These are phyloP conservation scores for Endoconidiophora polonica DNA, from an alignment of 2,329 filamentous ascomycete genomes.

Conservation along the genomic window DNA sequence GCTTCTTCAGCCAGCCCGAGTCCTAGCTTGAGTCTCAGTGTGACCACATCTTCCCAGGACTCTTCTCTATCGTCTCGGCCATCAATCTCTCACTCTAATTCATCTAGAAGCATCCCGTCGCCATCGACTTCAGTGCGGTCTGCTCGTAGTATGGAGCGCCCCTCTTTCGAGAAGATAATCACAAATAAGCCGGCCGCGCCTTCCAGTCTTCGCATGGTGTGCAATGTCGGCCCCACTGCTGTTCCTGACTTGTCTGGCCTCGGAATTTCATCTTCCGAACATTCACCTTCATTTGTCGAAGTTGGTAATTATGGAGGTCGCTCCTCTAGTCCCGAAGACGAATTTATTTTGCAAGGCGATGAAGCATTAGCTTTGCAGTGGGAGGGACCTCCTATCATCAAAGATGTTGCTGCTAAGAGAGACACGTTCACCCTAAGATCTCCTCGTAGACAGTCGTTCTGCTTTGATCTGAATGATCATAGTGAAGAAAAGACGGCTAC, in stretches of 20 bases:
- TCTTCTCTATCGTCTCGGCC: constrained; percentile 8
- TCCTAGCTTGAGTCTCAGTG: constrained; percentile 4
- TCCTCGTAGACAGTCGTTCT: constrained; percentile 30
- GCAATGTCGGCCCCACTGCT: constrained; percentile 9
- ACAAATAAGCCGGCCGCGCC: constrained; percentile 10
- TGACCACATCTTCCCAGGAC: constrained; percentile 1
- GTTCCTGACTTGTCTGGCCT: constrained; percentile 4
- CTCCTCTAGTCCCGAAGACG: constrained; percentile 8
- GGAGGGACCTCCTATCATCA: constrained; percentile 27
- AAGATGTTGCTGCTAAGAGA: constrained; percentile 31
- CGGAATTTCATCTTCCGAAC: background rate
- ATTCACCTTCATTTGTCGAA: constrained; percentile 1
- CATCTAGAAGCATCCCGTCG: constrained; percentile 9
- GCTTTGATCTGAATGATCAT: constrained; percentile 24
- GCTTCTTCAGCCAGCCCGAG: constrained; percentile 8
- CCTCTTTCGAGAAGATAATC: constrained; percentile 9
- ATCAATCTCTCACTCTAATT: constrained; percentile 8
- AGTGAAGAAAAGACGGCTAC: constrained; percentile 14
- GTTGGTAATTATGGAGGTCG: constrained; percentile 3
- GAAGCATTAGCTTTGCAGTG: constrained; percentile 18
- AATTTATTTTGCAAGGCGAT: constrained; percentile 19
- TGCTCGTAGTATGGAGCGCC: constrained; percentile 9
- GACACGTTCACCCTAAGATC: constrained; percentile 32
- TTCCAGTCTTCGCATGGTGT: constrained; percentile 10
- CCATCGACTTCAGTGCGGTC: constrained; percentile 10